These are phyloP conservation scores for Garcia nutans DNA, from an alignment of 345 rosid genomes.

Conservation along the genomic window DNA sequence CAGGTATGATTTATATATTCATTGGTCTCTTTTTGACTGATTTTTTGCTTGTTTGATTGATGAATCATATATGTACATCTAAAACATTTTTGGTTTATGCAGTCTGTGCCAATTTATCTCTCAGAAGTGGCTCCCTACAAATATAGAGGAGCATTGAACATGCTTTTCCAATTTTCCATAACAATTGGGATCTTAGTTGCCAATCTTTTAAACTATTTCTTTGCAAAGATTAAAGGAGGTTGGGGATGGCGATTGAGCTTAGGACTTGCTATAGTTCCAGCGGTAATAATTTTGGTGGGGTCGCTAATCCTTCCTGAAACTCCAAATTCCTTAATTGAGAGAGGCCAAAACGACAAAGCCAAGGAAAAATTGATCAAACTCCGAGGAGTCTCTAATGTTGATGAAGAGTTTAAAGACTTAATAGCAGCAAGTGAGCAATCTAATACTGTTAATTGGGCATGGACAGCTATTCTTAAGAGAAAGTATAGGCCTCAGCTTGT, in stretches of 20 bases:
- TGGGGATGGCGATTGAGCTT: no score
- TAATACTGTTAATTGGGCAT: slow-evolving; percentile 26
- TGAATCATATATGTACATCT: no score
- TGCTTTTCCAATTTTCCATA: slow-evolving; percentile 32
- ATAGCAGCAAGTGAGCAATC: slow-evolving; percentile 29
- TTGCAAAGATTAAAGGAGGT: slow-evolving; percentile 10
- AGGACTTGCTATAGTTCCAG: no score
- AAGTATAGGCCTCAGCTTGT: slow-evolving; percentile 29
- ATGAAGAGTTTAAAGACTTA: slow-evolving; percentile 37
- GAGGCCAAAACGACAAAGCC: slow-evolving; percentile 26
- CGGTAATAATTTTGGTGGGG: no score
- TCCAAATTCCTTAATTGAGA: slow-evolving; percentile 43
- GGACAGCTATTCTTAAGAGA: slow-evolving; percentile 21
- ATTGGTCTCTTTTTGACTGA: no score
- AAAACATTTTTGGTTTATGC: background rate
- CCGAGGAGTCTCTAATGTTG: slow-evolving; percentile 29
- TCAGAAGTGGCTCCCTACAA: slow-evolving; percentile 39
- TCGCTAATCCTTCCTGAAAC: no score
- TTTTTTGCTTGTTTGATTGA: no score
- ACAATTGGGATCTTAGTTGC: slow-evolving; percentile 37
- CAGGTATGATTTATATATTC: slow-evolving; percentile 22
- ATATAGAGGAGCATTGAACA: slow-evolving; percentile 34
- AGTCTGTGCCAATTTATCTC: slow-evolving; percentile 41
- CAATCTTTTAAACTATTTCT: slow-evolving; percentile 29
- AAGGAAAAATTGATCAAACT: slow-evolving; percentile 15